Evolutionary conservation across 768 basidiomycete species (phyloP).

Genomic region (Cystofilobasidium ferigula): DNA sequence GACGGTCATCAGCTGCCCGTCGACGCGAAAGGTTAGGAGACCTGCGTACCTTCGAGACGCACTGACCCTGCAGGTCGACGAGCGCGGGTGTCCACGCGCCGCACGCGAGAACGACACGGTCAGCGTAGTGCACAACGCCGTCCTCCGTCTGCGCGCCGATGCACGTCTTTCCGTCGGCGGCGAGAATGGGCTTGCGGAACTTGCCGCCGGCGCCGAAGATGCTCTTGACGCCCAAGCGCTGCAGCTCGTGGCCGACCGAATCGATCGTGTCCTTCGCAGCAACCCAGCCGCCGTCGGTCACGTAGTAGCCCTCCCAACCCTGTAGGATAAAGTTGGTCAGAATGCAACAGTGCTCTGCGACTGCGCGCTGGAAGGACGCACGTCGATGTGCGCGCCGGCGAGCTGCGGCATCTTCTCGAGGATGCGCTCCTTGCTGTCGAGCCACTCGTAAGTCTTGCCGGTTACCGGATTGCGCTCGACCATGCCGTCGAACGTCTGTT

Average conservation of each 20-base stretch:
- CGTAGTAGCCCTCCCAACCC: constrained; percentile 35
- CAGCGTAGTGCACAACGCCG: constrained; percentile 31
- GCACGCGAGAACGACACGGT: constrained; percentile 34
- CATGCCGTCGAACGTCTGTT: constrained; percentile 28
- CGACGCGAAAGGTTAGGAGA: background rate
- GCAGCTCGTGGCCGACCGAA: constrained; percentile 30
- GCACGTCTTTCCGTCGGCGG: constrained; percentile 28
- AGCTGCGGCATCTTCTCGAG: constrained; percentile 29
- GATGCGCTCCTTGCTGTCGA: constrained; percentile 30
- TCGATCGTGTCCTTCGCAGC: constrained; percentile 35
- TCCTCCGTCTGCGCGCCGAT: constrained; percentile 32
- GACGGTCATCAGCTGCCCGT: no score
- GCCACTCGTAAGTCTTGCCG: constrained; percentile 28
- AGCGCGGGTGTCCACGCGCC: constrained; percentile 36
- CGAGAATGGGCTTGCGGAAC: constrained; percentile 30
- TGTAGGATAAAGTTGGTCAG: background rate
- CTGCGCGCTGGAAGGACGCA: constrained; percentile 4
- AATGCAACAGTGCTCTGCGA: background rate
- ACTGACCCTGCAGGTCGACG: constrained; percentile 36
- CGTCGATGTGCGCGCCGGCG: constrained; percentile 25
- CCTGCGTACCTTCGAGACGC: constrained; percentile 34
- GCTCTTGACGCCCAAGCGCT: constrained; percentile 30
- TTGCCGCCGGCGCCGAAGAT: constrained; percentile 33
- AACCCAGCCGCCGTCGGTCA: constrained; percentile 33
- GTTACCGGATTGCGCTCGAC: background rate